Conservation (phyloP, 345 rosid genomes). For the Euclidium syriacum region DNA sequence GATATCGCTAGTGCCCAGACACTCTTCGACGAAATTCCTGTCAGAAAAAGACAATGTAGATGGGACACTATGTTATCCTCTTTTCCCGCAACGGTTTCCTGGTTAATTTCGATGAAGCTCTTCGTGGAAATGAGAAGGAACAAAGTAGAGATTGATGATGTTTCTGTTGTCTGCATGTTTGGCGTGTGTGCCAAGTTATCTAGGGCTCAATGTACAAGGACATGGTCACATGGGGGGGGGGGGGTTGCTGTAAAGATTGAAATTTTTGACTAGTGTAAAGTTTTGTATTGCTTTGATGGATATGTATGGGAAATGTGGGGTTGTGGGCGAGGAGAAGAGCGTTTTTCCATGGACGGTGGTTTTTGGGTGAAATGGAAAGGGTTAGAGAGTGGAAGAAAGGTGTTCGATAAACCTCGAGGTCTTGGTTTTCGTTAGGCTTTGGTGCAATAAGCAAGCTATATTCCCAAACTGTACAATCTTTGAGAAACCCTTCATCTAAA, state of each 20-base stretch:
- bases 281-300: conserved; percentile 63
- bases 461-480: no score
- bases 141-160: conserved; percentile 46
- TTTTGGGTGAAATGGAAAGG: conserved; percentile 70
- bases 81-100: conserved; percentile 28
- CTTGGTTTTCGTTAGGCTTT: no score
- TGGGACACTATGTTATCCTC: conserved; percentile 61
- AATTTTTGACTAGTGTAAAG: conserved; percentile 36
- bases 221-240: no score
- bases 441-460: no score
- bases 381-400: conserved; percentile 44
- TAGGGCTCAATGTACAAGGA: conserved; percentile 47
- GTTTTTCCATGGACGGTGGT: conserved; percentile 73
- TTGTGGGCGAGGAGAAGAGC: conserved; percentile 36
- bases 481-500: no score
- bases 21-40: conserved; percentile 69
- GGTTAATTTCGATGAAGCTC: conserved; percentile 31
- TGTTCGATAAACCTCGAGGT: conserved; percentile 51
- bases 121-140: conserved; percentile 45
- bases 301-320: conserved; percentile 64
- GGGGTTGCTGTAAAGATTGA: conserved; percentile 49
- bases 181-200: conserved; percentile 43
- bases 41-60: conserved; percentile 55
- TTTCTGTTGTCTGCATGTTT: conserved; percentile 49
- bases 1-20: conserved; percentile 38